phyloP scores from a whole-genome alignment of 1,284 basidiomycete genomes.

The Calocybe gambosa region DNA sequence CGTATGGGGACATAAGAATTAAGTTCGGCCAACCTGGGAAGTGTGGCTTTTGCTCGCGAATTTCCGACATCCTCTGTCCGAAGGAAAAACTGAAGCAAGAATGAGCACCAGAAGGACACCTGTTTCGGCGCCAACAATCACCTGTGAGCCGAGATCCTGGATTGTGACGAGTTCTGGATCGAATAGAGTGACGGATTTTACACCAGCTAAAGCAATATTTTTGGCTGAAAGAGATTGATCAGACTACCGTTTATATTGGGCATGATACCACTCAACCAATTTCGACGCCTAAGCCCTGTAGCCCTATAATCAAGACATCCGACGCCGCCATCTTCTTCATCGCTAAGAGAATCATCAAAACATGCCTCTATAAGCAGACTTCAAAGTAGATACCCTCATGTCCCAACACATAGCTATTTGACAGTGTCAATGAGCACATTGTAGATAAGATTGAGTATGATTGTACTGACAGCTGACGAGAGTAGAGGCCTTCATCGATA shows the following conservation, averaged over 20 bases:
- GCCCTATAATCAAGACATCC: slow-evolving; percentile 91
- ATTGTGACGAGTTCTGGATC: slow-evolving; percentile 87
- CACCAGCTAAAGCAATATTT: slow-evolving; percentile 92
- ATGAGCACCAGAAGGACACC: slow-evolving; percentile 13
- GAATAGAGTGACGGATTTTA: slow-evolving; percentile 95
- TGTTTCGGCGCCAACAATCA: slow-evolving; percentile 25
- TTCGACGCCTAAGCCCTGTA: slow-evolving; percentile 93
- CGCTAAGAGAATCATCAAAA: slow-evolving; percentile 42
- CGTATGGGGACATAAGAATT: slow-evolving; percentile 96
- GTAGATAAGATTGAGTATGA: slow-evolving; percentile 5
- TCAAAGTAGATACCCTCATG: slow-evolving; percentile 70
- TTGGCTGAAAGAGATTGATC: slow-evolving; percentile 64
- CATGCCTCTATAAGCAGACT: not conserved
- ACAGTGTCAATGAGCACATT: slow-evolving; percentile 18
- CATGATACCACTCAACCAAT: slow-evolving; percentile 59
- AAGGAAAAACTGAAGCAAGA: slow-evolving; percentile 78
- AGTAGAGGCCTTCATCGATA: slow-evolving; percentile 91
- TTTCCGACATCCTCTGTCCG: slow-evolving; percentile 85
- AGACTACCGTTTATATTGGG: not conserved
- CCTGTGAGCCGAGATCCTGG: slow-evolving; percentile 91
- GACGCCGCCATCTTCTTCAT: slow-evolving; percentile 99
- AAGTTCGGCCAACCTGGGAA: slow-evolving; percentile 89
- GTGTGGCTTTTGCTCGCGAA: slow-evolving; percentile 80
- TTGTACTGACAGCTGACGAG: slow-evolving; percentile 82
- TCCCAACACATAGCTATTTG: slow-evolving; percentile 84